Evolutionary conservation across 1,284 basidiomycete genomes (phyloP).

Genomic region (Sphagnurus paluster): DNA sequence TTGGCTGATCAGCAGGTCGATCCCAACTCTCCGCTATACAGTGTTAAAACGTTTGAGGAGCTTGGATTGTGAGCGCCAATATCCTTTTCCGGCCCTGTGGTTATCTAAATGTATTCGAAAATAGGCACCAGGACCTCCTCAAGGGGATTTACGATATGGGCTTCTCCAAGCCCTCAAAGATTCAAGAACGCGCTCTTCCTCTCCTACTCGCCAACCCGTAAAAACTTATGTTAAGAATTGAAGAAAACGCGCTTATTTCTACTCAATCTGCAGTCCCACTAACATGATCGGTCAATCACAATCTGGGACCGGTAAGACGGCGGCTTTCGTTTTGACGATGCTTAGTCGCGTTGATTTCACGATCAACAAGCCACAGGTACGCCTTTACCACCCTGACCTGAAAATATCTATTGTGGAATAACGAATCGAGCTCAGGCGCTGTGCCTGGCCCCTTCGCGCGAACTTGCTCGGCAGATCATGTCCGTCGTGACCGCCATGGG

Average conservation of each 20-base stretch:
- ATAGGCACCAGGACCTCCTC: conserved; percentile 84
- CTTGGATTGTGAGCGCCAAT: conserved; percentile 77
- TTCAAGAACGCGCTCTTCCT: conserved; percentile 96
- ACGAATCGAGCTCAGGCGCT: conserved; percentile 78
- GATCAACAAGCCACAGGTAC: conserved; percentile 81
- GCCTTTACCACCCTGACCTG: conserved; percentile 19
- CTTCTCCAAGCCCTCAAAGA: conserved; percentile 98
- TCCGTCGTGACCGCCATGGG: conserved; percentile 94
- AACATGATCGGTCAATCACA: conserved; percentile 99
- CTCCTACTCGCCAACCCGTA: conserved; percentile 91
- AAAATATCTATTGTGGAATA: not conserved
- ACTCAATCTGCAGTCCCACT: conserved; percentile 46
- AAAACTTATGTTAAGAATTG: conserved; percentile 23
- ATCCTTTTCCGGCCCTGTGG: not conserved
- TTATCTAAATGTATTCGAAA: not conserved
- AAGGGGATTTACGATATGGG: conserved; percentile 98
- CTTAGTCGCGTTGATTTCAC: conserved; percentile 90
- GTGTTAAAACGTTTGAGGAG: conserved; percentile 93
- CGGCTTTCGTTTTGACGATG: conserved; percentile 98
- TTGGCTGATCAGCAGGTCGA: conserved; percentile 97
- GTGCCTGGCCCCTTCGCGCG: conserved; percentile 93
- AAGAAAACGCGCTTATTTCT: not conserved
- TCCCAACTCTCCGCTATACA: conserved; percentile 93
- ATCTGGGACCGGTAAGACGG: conserved; percentile 99
- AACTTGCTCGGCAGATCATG: conserved; percentile 98